These are phyloP conservation scores for Cladophialophora carrionii DNA, from an alignment of 2,329 filamentous ascomycete genomes.

Conservation along the genomic window DNA sequence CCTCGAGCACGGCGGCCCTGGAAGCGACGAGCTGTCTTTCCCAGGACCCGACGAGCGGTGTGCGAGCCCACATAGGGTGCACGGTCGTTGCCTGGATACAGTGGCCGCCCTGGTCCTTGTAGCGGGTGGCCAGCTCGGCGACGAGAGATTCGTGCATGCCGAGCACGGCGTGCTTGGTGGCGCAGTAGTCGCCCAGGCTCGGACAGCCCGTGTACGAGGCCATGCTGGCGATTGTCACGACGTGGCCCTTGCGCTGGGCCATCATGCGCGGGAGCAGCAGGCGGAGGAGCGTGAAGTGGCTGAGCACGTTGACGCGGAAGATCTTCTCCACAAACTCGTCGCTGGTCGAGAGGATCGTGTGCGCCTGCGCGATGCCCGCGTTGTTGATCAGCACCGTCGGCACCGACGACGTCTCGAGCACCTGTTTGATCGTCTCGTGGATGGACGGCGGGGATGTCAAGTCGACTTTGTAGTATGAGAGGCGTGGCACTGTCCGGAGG, in stretches of 20 bases:
- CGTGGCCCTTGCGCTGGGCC: slow-evolving; percentile 67
- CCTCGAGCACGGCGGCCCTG: slow-evolving; percentile 43
- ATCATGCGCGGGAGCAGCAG: slow-evolving; percentile 70
- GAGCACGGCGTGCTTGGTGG: slow-evolving; percentile 67
- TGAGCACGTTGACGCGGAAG: slow-evolving; percentile 71
- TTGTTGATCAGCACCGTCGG: slow-evolving; percentile 73
- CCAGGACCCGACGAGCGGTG: slow-evolving; percentile 50
- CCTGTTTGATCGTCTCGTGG: slow-evolving; percentile 55
- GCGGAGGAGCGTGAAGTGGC: slow-evolving; percentile 67
- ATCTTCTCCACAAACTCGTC: slow-evolving; percentile 66
- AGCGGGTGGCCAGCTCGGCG: slow-evolving; percentile 61
- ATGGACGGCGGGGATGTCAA: slow-evolving; percentile 64
- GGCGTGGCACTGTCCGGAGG: slow-evolving; percentile 20
- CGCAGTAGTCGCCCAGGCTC: slow-evolving; percentile 68
- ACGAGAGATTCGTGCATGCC: slow-evolving; percentile 68
- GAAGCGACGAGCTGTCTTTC: slow-evolving; percentile 59
- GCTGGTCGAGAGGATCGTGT: slow-evolving; percentile 62
- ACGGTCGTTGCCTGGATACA: slow-evolving; percentile 31
- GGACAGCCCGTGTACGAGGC: slow-evolving; percentile 65
- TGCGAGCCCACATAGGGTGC: slow-evolving; percentile 34
- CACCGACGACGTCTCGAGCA: slow-evolving; percentile 50
- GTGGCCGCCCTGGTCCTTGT: slow-evolving; percentile 43
- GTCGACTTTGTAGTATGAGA: slow-evolving; percentile 49
- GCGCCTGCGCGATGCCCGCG: slow-evolving; percentile 63
- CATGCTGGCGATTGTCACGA: slow-evolving; percentile 69